These are phyloP conservation scores for Liriodendron chinense DNA, from an alignment of 164 flowering plant genomes.

Conservation along the genomic window DNA sequence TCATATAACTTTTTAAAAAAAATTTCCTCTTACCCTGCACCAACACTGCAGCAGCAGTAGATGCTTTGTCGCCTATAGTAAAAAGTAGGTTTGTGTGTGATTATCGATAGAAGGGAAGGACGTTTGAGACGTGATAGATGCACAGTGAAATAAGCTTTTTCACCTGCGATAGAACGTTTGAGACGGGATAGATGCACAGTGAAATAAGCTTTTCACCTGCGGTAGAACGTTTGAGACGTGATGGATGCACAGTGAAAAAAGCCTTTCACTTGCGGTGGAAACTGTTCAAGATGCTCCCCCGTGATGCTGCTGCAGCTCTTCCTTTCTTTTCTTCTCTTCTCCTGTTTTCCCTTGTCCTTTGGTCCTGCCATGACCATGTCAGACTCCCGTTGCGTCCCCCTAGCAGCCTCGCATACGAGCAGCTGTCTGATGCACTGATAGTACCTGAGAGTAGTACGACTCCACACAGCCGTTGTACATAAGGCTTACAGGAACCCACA, in stretches of 20 bases:
- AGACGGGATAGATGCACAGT: background rate
- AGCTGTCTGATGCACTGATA: too few species aligned
- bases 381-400: too few species aligned
- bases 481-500: too few species aligned
- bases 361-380: too few species aligned
- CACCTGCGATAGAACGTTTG: too few species aligned
- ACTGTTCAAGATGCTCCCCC: slow-evolving; percentile 26
- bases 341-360: background rate
- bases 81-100: background rate
- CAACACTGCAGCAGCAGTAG: background rate
- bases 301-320: slow-evolving; percentile 21
- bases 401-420: too few species aligned
- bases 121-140: background rate
- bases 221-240: background rate
- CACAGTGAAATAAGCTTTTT: background rate
- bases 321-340: background rate
- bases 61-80: background rate
- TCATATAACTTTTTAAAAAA: too few species aligned
- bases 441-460: too few species aligned
- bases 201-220: background rate
- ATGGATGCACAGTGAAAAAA: background rate
- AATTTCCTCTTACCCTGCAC: background rate
- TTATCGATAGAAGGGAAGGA: too few species aligned
- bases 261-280: too few species aligned
- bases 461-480: too few species aligned